Conservation (phyloP, 371 early-diverging fungal species). For the Funneliformis caledonium region DNA sequence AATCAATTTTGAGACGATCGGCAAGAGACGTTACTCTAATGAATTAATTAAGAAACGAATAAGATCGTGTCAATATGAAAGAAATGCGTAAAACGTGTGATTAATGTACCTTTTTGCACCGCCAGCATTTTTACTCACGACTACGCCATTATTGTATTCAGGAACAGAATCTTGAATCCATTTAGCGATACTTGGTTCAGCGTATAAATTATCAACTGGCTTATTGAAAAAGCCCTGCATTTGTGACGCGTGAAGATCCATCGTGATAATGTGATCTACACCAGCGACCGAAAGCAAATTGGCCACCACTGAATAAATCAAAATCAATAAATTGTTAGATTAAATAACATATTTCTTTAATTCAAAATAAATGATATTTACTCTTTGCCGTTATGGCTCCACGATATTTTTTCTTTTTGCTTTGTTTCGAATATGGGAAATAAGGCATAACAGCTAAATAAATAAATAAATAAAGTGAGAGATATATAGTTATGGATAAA, state of each 20-base stretch:
- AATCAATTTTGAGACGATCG: constrained; percentile 90
- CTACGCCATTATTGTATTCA: constrained; percentile 79
- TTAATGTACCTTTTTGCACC: constrained; percentile 85
- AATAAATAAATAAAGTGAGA: constrained; percentile 15
- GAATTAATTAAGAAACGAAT: not conserved
- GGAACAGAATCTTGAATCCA: constrained; percentile 87
- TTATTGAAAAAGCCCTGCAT: constrained; percentile 96
- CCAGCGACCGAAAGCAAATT: constrained; percentile 95
- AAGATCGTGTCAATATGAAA: not conserved
- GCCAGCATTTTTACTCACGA: constrained; percentile 97
- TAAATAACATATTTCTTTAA: constrained; percentile 17
- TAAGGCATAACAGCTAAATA: constrained; percentile 88
- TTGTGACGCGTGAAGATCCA: constrained; percentile 93
- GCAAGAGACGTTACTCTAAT: constrained; percentile 94
- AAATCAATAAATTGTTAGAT: not conserved
- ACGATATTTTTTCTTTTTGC: constrained; percentile 94
- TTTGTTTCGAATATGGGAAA: constrained; percentile 96
- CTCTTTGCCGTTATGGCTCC: constrained; percentile 94
- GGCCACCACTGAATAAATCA: constrained; percentile 74
- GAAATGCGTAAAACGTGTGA: not conserved
- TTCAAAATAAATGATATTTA: constrained; percentile 47
- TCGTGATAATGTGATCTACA: constrained; percentile 96
- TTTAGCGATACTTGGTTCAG: constrained; percentile 89
- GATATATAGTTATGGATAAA: not conserved
- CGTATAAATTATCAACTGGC: constrained; percentile 95